A percentile compares a stretch with the other conserved stretches of the same genome.
Conservation (phyloP, 1,284 basidiomycete genomes). For the Boletus smithii region DNA sequence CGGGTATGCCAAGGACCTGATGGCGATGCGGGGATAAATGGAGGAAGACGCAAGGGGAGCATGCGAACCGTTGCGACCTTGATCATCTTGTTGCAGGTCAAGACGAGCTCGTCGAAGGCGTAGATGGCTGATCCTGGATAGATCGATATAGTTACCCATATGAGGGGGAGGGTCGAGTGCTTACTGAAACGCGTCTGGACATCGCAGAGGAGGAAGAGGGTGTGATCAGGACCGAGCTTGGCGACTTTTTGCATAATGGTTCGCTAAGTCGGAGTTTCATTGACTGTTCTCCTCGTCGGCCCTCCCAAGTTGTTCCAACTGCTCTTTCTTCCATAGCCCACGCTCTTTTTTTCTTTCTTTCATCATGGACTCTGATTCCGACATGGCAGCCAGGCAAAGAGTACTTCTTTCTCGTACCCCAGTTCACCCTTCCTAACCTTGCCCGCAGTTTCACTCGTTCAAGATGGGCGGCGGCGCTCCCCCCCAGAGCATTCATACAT, state of each 20-base stretch:
- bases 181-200: conserved; percentile 74
- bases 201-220: conserved; percentile 78
- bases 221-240: conserved; percentile 44
- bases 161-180: too few relatives aligned
- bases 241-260: conserved; percentile 22
- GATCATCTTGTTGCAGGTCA: conserved; percentile 71
- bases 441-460: conserved; percentile 61
- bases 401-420: conserved; percentile 35
- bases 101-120: conserved; percentile 68
- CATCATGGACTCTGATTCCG: conserved; percentile 35
- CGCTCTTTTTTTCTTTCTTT: too few relatives aligned
- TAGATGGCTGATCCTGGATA: conserved; percentile 52
- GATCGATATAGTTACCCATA: too few relatives aligned
- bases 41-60: too few relatives aligned
- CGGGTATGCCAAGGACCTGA: conserved; percentile 64
- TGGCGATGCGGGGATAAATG: too few relatives aligned
- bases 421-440: too few relatives aligned
- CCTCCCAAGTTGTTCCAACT: too few relatives aligned
- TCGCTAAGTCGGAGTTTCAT: conserved; percentile 24
- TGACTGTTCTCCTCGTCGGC: too few relatives aligned
- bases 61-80: conserved; percentile 64
- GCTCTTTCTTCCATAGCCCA: conserved; percentile 9
- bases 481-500: too few relatives aligned
- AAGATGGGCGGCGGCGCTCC: conserved; percentile 51
- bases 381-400: conserved; percentile 44